Percentiles rank a stretch among this genome's conserved stretches.
These are phyloP conservation scores for Dichomitus squalens DNA, from an alignment of 1,284 basidiomycete species.

Conservation along the genomic window DNA sequence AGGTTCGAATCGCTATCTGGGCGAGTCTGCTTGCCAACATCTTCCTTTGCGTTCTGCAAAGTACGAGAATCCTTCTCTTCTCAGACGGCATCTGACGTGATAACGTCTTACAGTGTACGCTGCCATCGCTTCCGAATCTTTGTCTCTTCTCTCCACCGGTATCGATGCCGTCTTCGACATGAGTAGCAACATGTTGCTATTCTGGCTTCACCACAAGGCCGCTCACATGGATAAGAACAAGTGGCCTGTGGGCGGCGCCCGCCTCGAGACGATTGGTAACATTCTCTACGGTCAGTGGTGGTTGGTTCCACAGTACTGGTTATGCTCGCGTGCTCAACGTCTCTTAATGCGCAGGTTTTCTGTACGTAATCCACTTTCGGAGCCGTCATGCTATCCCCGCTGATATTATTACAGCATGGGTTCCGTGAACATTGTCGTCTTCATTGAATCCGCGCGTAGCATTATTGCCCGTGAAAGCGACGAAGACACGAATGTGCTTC, in stretches of 20 bases:
- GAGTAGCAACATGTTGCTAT: conserved; percentile 86
- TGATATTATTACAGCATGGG: conserved; percentile 63
- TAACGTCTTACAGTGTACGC: conserved; percentile 66
- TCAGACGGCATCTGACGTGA: conserved; percentile 2
- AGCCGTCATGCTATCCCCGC: background rate
- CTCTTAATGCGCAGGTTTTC: conserved; percentile 49
- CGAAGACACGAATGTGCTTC: conserved; percentile 64
- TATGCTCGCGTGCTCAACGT: conserved; percentile 5
- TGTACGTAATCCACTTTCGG: conserved; percentile 47
- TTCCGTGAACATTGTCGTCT: conserved; percentile 82
- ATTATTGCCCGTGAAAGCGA: conserved; percentile 58
- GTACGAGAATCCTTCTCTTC: conserved; percentile 40
- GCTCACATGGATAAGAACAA: conserved; percentile 74
- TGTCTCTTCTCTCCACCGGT: conserved; percentile 88
- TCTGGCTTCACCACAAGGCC: conserved; percentile 81
- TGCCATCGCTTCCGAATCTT: conserved; percentile 81
- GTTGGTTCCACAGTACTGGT: conserved; percentile 9
- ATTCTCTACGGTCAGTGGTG: conserved; percentile 75
- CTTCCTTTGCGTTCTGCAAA: conserved; percentile 64
- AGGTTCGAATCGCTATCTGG: conserved; percentile 89
- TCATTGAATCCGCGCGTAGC: conserved; percentile 80
- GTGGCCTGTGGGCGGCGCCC: conserved; percentile 89
- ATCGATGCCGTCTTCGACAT: conserved; percentile 94
- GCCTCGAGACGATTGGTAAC: conserved; percentile 91
- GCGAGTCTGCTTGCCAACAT: conserved; percentile 84